These are phyloP conservation scores for Boletus smithii DNA, from an alignment of 1,284 basidiomycete species.

Conservation along the genomic window DNA sequence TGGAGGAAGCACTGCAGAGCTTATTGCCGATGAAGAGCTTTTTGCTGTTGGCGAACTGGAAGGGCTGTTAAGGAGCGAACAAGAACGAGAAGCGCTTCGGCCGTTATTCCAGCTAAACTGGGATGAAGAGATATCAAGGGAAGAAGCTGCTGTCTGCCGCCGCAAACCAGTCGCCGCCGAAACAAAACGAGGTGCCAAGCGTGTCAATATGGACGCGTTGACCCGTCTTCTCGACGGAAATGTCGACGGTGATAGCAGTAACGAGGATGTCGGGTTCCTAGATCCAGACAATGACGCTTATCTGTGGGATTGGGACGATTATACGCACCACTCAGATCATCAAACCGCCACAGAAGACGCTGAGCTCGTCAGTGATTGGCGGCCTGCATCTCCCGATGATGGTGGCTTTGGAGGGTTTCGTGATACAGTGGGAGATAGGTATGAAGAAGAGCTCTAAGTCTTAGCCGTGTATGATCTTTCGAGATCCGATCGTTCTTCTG, in stretches of 20 bases:
- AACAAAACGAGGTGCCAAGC: constrained; percentile 29
- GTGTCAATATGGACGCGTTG: constrained; percentile 39
- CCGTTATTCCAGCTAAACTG: constrained; percentile 37
- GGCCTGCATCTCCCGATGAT: constrained; percentile 34
- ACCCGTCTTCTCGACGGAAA: constrained; percentile 30
- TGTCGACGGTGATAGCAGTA: constrained; percentile 5
- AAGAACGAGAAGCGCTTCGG: constrained; percentile 34
- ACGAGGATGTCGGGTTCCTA: constrained; percentile 10
- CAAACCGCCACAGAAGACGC: constrained; percentile 16
- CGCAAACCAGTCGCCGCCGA: constrained; percentile 11
- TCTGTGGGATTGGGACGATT: constrained; percentile 7
- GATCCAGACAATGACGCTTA: constrained; percentile 12
- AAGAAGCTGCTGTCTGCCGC: neutral
- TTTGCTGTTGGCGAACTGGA: constrained; percentile 45
- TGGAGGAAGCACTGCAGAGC: constrained; percentile 40
- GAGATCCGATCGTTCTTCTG: constrained; percentile 1
- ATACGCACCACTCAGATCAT: neutral
- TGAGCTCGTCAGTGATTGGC: constrained; percentile 39
- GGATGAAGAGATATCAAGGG: constrained; percentile 19
- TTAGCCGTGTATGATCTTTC: constrained; percentile 1
- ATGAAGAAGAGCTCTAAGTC: constrained; percentile 32
- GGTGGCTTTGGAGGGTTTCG: constrained; percentile 12
- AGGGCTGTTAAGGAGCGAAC: constrained; percentile 36
- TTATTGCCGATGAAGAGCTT: constrained; percentile 43
- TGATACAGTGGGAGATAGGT: constrained; percentile 21